phyloP scores from a whole-genome alignment of 768 basidiomycete genomes.

The Leccinum sublutescens region DNA sequence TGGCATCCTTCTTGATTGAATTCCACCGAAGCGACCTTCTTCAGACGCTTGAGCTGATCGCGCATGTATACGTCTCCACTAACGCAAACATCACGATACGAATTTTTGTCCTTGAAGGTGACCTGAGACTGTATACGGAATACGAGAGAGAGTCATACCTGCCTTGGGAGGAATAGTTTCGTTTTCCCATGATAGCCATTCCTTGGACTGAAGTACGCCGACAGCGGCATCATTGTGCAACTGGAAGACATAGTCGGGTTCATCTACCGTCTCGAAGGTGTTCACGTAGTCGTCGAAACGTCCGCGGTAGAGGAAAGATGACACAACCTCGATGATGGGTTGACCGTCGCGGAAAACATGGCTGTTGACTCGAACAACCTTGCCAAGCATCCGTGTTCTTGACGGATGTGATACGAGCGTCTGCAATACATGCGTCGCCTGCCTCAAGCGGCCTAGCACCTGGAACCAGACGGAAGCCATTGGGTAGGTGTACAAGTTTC shows the following conservation, averaged over 20 bases:
- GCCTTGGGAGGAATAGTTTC: slow-evolving; percentile 71
- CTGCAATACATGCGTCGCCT: slow-evolving; percentile 87
- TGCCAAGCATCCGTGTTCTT: slow-evolving; percentile 86
- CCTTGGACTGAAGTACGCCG: slow-evolving; percentile 91
- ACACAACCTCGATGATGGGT: slow-evolving; percentile 90
- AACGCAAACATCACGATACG: slow-evolving; percentile 78
- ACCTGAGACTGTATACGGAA: slow-evolving; percentile 89
- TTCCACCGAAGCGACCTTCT: slow-evolving; percentile 86
- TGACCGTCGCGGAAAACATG: slow-evolving; percentile 72
- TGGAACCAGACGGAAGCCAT: slow-evolving; percentile 88
- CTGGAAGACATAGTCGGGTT: slow-evolving; percentile 83
- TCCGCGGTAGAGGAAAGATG: slow-evolving; percentile 96
- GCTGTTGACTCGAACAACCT: slow-evolving; percentile 89
- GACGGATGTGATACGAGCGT: slow-evolving; percentile 86
- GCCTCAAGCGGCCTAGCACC: slow-evolving; percentile 74
- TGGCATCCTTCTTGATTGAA: slow-evolving; percentile 84
- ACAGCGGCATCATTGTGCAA: slow-evolving; percentile 75
- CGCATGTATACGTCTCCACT: slow-evolving; percentile 84
- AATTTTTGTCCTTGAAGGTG: slow-evolving; percentile 87
- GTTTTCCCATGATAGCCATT: slow-evolving; percentile 97
- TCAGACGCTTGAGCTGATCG: slow-evolving; percentile 82
- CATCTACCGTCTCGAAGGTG: slow-evolving; percentile 91
- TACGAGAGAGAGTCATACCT: slow-evolving; percentile 69
- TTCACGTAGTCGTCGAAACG: slow-evolving; percentile 91
- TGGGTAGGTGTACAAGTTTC: slow-evolving; percentile 95